Base-by-base conservation (phyloP, 2,329 filamentous ascomycete species). In the Leptodontidium sp. region DNA sequence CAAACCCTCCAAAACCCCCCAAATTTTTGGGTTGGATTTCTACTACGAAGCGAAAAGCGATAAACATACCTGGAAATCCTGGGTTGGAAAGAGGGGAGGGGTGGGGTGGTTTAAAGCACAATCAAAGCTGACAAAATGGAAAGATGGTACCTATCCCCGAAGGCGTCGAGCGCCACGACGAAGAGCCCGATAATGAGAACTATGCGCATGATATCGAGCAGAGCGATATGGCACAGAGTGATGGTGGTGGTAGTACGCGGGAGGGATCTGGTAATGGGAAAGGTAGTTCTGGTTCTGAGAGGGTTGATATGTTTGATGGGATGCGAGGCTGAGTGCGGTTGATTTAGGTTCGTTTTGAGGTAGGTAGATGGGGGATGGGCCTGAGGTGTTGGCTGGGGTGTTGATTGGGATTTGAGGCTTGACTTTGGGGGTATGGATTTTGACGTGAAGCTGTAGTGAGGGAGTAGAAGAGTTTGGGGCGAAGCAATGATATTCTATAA, bases 91-190 rank as follows among this genome's bases (percentile, higher is more conserved):
- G 29, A 32, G 6, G 6, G 6, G 29, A 32, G 29, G 3, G 1
- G 6, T 32, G 29, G 29, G 29, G 29, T 3, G 29, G 6, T 32
- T 32, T 3, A 32, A 32, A 6, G 29, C 29, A 32, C 6, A 4
- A 32, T 4, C 29, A 32, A 32, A 32, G 29, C 29, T 32, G 29
- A 32, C 29, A 32, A 32, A 26, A 32, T 1, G 5, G 47, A 40
- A 15, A 71, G 68, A 89, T 92, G 83, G 84, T 91, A 21, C 87
- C 89, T 43, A 91, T 92, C 71, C 90, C 90, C 2, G 88, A 90
- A 73, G 86, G 88, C 11, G 85, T 84, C 35, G 87, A 90, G 79
- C 78, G 81, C 6, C 85, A 86, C 76, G 83, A 85, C 15, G 87
- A 87, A 68, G 85, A 87, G 66, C 86, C 86, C 2, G 61, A 69